Evolutionary conservation across 1,139 yeast species (phyloP), one percentile per base, ranked within the genome.

Genomic region (Debaryomyces singareniensis): DNA sequence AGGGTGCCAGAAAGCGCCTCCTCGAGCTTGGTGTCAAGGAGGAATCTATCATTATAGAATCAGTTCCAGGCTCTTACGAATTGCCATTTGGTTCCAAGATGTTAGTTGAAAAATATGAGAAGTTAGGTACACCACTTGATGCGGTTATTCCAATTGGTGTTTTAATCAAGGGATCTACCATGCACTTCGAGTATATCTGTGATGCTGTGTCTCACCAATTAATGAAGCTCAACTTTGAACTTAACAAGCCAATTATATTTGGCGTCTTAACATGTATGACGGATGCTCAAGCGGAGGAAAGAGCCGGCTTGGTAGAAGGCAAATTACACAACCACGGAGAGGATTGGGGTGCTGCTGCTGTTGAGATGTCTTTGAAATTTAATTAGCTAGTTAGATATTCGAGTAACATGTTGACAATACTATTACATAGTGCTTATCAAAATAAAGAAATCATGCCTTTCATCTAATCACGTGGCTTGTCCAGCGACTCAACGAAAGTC

Each of bases 341-440:
- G 50, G 97, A 91, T 58, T 91, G 97, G 97, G 98, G 95, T 45
- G 91, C 94, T 27, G 96, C 96, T 36, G 97, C 97, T n/a, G 95
- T 91, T 23, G 98, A 91, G 63, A 89, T 87, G 97, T 78, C 80
- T 7, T 42, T 66, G 25, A 83, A 82, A 41, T 67, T 64, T 34
- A 37, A 44, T 14, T 32, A 21, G n/a, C 21, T 18, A n/a, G n/a
- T 18, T 7, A n/a, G n/a, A 16, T 18, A 18, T 18, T n/a, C 21
- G 7, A 18, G 7, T 7, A 7, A 18, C 21, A 18, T 18, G n/a
- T 18, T 18, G 21, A 7, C n/a, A n/a, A 18, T 7, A 7, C 21
- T n/a, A 7, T n/a, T 7, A 18, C 21, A 18, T 7, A 7, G 21
- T n/a, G n/a, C n/a, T 18, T 18, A 18, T 18, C 21, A 18, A 18